A percentile compares a stretch with the other conserved stretches of the same genome.
Evolutionary conservation across 176 grass and related monocot species (phyloP).

Genomic region (Zoysia japonica): DNA sequence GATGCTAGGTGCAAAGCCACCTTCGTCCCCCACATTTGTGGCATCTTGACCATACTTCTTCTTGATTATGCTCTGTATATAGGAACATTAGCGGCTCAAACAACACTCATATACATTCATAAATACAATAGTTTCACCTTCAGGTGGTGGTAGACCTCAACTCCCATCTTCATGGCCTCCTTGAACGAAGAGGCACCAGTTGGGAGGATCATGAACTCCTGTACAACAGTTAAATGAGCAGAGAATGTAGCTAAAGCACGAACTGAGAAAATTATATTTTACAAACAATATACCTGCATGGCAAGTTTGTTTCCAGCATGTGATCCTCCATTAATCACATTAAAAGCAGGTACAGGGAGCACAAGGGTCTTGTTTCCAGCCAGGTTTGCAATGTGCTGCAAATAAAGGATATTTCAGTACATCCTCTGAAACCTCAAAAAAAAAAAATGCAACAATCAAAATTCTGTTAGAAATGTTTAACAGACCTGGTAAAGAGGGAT

Average conservation of each 20-base stretch:
- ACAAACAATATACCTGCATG: constrained; percentile 55
- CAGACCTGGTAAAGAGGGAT: constrained; percentile 88
- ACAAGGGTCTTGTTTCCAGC: constrained; percentile 80
- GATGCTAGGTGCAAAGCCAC: constrained; percentile 96
- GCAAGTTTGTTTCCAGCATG: constrained; percentile 95
- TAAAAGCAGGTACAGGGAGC: constrained; percentile 83
- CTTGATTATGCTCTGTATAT: constrained; percentile 74
- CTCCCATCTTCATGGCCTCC: constrained; percentile 97
- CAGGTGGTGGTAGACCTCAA: constrained; percentile 92
- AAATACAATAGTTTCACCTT: constrained; percentile 51
- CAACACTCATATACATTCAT: neutral
- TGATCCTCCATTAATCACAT: constrained; percentile 97
- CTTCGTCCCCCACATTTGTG: constrained; percentile 96
- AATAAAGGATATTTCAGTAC: neutral
- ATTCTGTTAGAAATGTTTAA: neutral
- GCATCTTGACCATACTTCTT: constrained; percentile 99
- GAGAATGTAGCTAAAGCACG: neutral
- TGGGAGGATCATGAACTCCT: constrained; percentile 99
- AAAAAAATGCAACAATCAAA: neutral
- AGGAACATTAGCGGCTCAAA: neutral
- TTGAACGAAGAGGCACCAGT: constrained; percentile 89
- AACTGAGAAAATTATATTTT: neutral
- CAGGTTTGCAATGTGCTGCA: constrained; percentile 87
- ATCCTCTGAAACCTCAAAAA: neutral
- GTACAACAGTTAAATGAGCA: constrained; percentile 32